Percentiles rank a stretch among this genome's conserved stretches.
phyloP scores from a whole-genome alignment of 148 eudicot species.

The Rhododendron griersonianum region DNA sequence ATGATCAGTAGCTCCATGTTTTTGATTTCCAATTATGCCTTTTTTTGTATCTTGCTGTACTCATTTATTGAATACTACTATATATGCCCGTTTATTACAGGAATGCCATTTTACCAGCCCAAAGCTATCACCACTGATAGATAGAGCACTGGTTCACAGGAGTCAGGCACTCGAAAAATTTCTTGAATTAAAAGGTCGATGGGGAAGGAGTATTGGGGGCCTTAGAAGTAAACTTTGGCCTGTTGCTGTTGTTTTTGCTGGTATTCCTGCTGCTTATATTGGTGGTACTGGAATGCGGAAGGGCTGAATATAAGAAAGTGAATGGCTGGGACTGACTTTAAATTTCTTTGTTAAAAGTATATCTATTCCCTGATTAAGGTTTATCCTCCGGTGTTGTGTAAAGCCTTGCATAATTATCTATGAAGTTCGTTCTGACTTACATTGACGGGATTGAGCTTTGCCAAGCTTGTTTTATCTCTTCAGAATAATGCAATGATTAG shows the following conservation, averaged over 20 bases:
- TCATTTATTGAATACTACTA: not conserved
- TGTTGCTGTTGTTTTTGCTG: not conserved
- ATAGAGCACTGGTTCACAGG: not conserved
- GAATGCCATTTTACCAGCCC: not conserved
- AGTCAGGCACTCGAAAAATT: not conserved
- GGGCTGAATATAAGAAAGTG: not conserved
- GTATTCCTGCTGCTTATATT: not conserved
- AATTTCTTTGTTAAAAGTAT: no score
- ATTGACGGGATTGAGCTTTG: no score
- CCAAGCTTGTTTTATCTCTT: no score
- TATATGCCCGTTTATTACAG: not conserved
- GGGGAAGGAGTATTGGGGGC: not conserved
- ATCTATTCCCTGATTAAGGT: no score
- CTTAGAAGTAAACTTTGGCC: not conserved
- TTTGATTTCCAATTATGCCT: no score
- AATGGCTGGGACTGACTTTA: not conserved
- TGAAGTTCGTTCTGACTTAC: no score
- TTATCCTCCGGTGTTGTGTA: no score
- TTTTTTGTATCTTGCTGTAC: not conserved
- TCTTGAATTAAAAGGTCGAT: not conserved
- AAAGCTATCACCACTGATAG: not conserved
- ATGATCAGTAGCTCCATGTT: no score
- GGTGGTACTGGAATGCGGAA: not conserved
- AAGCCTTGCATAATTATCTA: no score
- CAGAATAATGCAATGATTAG: no score